Evolutionary conservation across 2,329 filamentous ascomycete species (phyloP).

Genomic region (Fusarium sp.): DNA sequence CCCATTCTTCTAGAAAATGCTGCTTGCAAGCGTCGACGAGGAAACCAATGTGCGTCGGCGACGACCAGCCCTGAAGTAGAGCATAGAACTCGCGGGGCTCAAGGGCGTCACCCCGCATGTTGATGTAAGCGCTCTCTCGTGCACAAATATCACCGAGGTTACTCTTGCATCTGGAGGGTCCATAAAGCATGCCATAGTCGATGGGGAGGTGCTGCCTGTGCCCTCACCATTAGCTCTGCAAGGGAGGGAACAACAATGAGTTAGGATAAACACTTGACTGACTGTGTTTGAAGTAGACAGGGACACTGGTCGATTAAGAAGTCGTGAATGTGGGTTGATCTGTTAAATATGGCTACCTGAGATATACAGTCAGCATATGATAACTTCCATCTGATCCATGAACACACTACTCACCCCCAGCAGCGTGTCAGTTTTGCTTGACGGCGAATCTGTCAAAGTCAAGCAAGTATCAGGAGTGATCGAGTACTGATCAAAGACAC

Average conservation of each 20-base stretch:
- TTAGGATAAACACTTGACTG: neutral
- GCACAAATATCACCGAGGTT: neutral
- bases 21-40: slow-evolving; percentile 1
- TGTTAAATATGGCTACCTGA: neutral
- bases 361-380: neutral
- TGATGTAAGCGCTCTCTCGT: neutral
- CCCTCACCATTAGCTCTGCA: neutral
- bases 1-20: neutral
- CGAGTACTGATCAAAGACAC: neutral
- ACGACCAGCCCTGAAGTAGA: neutral
- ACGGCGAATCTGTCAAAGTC: neutral
- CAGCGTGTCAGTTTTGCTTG: neutral
- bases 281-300: neutral
- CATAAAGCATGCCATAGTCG: neutral
- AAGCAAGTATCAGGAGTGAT: neutral
- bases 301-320: slow-evolving; percentile 1
- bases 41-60: neutral
- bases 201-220: neutral
- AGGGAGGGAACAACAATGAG: neutral
- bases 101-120: neutral
- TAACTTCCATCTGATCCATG: neutral
- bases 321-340: neutral
- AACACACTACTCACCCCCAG: neutral
- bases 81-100: neutral
- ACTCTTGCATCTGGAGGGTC: too few relatives aligned